These are phyloP conservation scores for Capsella rubella DNA, from an alignment of 441 rosid genomes.

Conservation along the genomic window DNA sequence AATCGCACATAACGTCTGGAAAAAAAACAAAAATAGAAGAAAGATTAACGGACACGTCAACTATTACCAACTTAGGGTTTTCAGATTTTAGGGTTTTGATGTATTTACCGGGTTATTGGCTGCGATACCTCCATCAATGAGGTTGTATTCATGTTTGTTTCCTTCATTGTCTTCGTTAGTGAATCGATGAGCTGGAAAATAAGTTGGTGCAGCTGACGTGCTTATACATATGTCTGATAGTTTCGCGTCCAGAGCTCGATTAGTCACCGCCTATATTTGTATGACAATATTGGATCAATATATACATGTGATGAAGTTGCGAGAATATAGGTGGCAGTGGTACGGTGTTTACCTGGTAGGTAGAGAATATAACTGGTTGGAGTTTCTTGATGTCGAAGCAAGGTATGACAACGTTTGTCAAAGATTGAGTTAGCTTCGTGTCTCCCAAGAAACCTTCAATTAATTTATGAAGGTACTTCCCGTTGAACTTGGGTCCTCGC, in stretches of 20 bases:
- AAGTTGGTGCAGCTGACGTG: conserved; percentile 78
- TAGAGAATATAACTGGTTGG: conserved; percentile 79
- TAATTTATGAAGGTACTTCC: conserved; percentile 34
- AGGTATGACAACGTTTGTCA: conserved; percentile 80
- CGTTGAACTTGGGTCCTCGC: conserved; percentile 46
- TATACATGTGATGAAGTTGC: background rate
- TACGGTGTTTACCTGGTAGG: conserved; percentile 57
- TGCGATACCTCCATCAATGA: conserved; percentile 73
- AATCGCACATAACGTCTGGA: conserved; percentile 63
- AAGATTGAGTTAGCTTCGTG: conserved; percentile 58
- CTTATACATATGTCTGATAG: conserved; percentile 67
- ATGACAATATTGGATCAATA: conserved; percentile 9
- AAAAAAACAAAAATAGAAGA: background rate
- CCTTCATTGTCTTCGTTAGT: conserved; percentile 52
- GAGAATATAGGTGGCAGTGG: background rate
- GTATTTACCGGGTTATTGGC: conserved; percentile 50
- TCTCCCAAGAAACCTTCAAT: conserved; percentile 58
- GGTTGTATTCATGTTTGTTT: conserved; percentile 52
- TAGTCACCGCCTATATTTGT: conserved; percentile 42
- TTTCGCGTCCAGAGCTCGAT: conserved; percentile 45
- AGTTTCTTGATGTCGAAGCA: conserved; percentile 82
- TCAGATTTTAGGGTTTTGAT: background rate
- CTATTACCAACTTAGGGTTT: background rate
- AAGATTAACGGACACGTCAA: background rate
- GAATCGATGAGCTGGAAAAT: conserved; percentile 64